Evolutionary conservation across 2,329 filamentous ascomycete species (phyloP).

Genomic region (Aspergillus fumigatus): DNA sequence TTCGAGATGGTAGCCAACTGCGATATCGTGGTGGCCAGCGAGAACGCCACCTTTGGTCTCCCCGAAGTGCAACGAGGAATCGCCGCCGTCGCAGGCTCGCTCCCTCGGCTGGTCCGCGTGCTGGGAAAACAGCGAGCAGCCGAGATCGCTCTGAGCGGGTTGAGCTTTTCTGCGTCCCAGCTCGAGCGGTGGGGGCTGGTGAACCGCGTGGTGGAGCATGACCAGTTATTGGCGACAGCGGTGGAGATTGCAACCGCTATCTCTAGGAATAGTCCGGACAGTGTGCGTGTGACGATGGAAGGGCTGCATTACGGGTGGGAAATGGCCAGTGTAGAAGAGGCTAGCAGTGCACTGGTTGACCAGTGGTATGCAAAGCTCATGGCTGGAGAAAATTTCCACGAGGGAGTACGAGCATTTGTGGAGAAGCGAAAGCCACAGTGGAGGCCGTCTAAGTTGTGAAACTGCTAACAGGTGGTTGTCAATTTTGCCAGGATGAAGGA

Average conservation of each 20-base stretch:
- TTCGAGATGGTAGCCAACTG: slow-evolving; percentile 72
- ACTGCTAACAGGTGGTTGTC: no score
- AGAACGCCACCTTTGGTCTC: slow-evolving; percentile 58
- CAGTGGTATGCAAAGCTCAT: slow-evolving; percentile 58
- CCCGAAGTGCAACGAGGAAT: slow-evolving; percentile 70
- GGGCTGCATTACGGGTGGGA: slow-evolving; percentile 70
- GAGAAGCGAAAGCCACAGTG: slow-evolving; percentile 66
- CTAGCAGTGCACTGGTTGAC: slow-evolving; percentile 52
- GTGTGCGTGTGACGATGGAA: slow-evolving; percentile 64
- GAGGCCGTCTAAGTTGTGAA: slow-evolving; percentile 36
- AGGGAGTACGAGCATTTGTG: slow-evolving; percentile 69
- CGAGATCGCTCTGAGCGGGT: slow-evolving; percentile 65
- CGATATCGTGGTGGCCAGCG: slow-evolving; percentile 57
- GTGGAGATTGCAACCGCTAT: slow-evolving; percentile 58
- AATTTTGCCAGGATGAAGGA: no score
- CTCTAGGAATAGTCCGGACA: slow-evolving; percentile 64
- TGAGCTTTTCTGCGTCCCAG: slow-evolving; percentile 55
- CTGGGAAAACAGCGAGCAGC: slow-evolving; percentile 66
- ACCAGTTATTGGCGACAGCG: slow-evolving; percentile 37
- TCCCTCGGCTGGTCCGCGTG: slow-evolving; percentile 61
- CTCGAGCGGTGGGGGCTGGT: slow-evolving; percentile 64
- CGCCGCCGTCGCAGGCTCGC: slow-evolving; percentile 64
- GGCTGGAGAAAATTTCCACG: slow-evolving; percentile 64
- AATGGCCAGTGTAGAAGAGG: slow-evolving; percentile 59
- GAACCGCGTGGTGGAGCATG: slow-evolving; percentile 56